These are phyloP conservation scores for Aechmea fasciata DNA, from an alignment of 176 grass and related monocot genomes.

Conservation along the genomic window DNA sequence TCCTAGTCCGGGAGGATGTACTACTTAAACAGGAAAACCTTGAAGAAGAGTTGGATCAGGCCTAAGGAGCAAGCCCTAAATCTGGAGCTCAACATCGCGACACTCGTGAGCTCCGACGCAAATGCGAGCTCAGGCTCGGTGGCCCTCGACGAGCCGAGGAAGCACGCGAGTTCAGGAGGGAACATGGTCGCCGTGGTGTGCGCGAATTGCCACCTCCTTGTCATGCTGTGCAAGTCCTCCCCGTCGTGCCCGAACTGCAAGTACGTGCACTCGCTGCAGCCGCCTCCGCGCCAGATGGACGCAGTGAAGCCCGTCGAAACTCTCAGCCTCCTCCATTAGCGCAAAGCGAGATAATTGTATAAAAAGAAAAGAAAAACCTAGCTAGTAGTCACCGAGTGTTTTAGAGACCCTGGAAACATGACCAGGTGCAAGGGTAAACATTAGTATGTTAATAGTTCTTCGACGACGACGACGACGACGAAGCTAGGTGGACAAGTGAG, in stretches of 20 bases:
- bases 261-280: conserved; percentile 44
- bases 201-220: conserved; percentile 75
- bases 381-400: not conserved
- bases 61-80: conserved; percentile 65
- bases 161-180: conserved; percentile 15
- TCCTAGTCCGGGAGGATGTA: conserved; percentile 91
- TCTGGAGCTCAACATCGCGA: conserved; percentile 77
- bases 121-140: too few species aligned
- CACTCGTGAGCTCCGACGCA: not conserved
- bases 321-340: conserved; percentile 84
- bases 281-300: conserved; percentile 25
- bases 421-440: conserved; percentile 15
- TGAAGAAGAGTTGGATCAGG: conserved; percentile 72
- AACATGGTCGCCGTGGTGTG: conserved; percentile 85
- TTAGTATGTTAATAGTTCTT: conserved; percentile 21
- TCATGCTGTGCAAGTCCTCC: conserved; percentile 74
- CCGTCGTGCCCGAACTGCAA: conserved; percentile 94
- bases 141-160: conserved; percentile 25
- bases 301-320: conserved; percentile 52
- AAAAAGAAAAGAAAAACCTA: conserved; percentile 28
- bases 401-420: conserved; percentile 19
- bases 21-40: conserved; percentile 91
- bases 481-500: conserved; percentile 15
- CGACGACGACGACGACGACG: not conserved
- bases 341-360: conserved; percentile 22